Evolutionary conservation across 2,329 filamentous ascomycete genomes (phyloP).

Genomic region (Xylaria arbuscula): DNA sequence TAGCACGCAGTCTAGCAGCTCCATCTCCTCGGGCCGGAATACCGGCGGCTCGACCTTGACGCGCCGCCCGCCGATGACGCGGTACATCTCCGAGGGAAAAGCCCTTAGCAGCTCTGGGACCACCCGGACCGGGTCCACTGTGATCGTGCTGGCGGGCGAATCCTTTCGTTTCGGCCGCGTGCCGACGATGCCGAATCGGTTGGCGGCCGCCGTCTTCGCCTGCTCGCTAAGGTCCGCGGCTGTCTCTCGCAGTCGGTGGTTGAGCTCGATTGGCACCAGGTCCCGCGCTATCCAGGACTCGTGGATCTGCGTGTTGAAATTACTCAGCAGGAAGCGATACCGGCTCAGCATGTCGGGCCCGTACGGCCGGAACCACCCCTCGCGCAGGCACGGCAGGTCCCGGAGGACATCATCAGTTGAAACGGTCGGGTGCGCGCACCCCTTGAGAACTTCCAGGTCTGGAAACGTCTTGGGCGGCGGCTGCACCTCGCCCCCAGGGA

Average conservation of each 20-base stretch:
- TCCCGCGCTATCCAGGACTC: slow-evolving; percentile 40
- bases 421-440: slow-evolving; percentile 31
- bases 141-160: slow-evolving; percentile 24
- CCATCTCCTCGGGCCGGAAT: slow-evolving; percentile 35
- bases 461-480: slow-evolving; percentile 36
- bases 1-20: slow-evolving; percentile 36
- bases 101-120: slow-evolving; percentile 37
- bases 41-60: slow-evolving; percentile 27
- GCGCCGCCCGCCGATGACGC: slow-evolving; percentile 18
- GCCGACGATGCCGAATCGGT: slow-evolving; percentile 32
- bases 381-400: slow-evolving; percentile 34
- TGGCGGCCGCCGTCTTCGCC: not conserved
- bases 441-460: slow-evolving; percentile 24
- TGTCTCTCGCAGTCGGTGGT: slow-evolving; percentile 36
- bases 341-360: slow-evolving; percentile 35
- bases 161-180: slow-evolving; percentile 30
- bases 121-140: slow-evolving; percentile 38
- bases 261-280: slow-evolving; percentile 41
- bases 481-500: slow-evolving; percentile 30
- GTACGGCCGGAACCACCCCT: slow-evolving; percentile 41
- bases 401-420: slow-evolving; percentile 35
- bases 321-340: slow-evolving; percentile 38
- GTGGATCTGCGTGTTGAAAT: slow-evolving; percentile 40
- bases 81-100: slow-evolving; percentile 33
- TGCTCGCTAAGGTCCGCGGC: not conserved